Percentiles rank a stretch among this genome's conserved stretches.
Evolutionary conservation across 345 rosid genomes (phyloP).

Genomic region (Turritis glabra): DNA sequence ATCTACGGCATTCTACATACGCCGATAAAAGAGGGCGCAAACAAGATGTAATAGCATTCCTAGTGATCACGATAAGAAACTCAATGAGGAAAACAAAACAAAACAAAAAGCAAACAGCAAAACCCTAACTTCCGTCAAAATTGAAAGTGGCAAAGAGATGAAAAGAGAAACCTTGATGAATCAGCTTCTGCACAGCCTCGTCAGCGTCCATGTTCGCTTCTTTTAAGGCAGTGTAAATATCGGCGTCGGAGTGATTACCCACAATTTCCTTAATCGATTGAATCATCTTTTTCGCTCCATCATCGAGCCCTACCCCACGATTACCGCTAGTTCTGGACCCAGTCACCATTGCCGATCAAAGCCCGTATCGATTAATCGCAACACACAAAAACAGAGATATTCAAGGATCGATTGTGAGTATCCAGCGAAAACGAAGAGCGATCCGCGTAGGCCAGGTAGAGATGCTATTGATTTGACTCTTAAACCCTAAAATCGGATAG

Average conservation of each 20-base stretch:
- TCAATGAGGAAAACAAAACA: neutral
- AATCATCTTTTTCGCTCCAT: neutral
- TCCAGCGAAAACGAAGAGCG: neutral
- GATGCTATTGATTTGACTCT: neutral
- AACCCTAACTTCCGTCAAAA: neutral
- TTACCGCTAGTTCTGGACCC: slow-evolving; percentile 17
- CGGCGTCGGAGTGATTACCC: slow-evolving; percentile 15
- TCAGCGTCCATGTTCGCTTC: slow-evolving; percentile 2
- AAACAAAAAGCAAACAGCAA: neutral
- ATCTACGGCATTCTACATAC: neutral
- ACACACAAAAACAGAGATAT: neutral
- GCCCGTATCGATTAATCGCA: neutral
- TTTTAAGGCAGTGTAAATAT: slow-evolving; percentile 6
- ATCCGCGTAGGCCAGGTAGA: neutral
- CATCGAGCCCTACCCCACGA: neutral
- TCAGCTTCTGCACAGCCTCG: slow-evolving; percentile 19
- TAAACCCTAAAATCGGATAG: slow-evolving; percentile 35
- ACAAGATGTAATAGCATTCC: neutral
- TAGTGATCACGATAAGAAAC: neutral
- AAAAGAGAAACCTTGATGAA: slow-evolving; percentile 1
- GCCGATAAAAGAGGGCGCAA: neutral
- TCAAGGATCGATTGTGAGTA: neutral
- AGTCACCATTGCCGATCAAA: slow-evolving; percentile 8
- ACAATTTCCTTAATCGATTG: slow-evolving; percentile 10
- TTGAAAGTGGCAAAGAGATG: neutral